Percentiles rank a stretch among this genome's conserved stretches.
These are phyloP conservation scores for Emergomyces pasteurianus DNA, from an alignment of 2,329 filamentous ascomycete species.

Conservation along the genomic window DNA sequence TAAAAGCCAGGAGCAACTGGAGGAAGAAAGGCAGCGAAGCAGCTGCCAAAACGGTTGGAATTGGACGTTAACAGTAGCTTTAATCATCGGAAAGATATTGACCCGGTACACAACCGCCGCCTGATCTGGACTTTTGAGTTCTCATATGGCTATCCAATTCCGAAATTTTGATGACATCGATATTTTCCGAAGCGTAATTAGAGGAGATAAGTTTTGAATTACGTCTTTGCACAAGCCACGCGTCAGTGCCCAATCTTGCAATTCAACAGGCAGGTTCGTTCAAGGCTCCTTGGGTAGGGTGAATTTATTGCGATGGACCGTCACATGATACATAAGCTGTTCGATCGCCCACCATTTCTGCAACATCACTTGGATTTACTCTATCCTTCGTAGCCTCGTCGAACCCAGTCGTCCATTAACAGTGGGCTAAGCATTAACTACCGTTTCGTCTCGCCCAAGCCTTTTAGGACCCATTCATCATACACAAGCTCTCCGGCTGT, in stretches of 20 bases:
- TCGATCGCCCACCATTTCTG: no score
- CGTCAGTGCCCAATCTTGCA: no score
- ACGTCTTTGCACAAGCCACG: no score
- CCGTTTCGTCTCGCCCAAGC: neutral
- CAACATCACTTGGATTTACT: no score
- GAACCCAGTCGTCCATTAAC: neutral
- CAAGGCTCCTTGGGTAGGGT: no score
- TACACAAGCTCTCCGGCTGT: neutral
- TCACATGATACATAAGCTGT: no score
- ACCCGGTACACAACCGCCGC: neutral
- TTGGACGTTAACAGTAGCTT: no score
- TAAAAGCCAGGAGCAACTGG: neutral
- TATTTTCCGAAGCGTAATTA: neutral
- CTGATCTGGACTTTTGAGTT: no score
- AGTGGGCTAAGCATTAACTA: neutral
- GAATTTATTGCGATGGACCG: no score
- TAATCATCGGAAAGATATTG: neutral
- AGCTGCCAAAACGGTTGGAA: neutral
- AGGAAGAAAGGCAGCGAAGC: neutral
- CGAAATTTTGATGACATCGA: neutral
- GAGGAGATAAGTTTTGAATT: no score
- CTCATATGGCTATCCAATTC: no score
- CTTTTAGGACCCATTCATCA: slow-evolving; percentile 2
- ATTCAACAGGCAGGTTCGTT: no score
- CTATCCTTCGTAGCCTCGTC: neutral